Evolutionary conservation across 306 rosid species (phyloP), one percentile per base, ranked within the genome.

Genomic region (Chamaecrista fasciculata): DNA sequence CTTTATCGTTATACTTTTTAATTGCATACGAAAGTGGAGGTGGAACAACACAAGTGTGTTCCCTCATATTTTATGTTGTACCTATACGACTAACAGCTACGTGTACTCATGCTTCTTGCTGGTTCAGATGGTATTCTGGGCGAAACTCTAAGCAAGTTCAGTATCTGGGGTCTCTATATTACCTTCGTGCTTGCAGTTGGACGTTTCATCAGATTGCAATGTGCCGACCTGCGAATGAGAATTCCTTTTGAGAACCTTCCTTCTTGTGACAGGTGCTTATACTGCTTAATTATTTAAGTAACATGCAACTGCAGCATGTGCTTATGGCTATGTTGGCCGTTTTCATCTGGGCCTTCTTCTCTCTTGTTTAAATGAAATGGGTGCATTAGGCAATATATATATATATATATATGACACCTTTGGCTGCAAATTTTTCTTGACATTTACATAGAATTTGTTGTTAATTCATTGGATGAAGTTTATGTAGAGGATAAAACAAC

Each of bases 131-230:
- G 98, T 78, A 87, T 92, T 47, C 78, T 92, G 28, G 98, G 98
- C 31, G 98, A 92, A 67, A 92, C 96, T 63, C 92, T 92, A 26
- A 92, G 96, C 95, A 89, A 92, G 84, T 92, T 92, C 89, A 92
- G 98, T 92, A 92, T 92, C 63, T 92, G 96, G 98, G 98, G 98
- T 56, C 92, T 92, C 29, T 92, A 92, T 84, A 87, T 92, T 46
- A 92, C 98, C 74, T 92, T 89, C 68, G 96, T 92, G 77, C 95
- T 92, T 66, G 98, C 98, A 2, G 96, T 92, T 76, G 91, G 98
- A 71, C 98, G 98, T 60, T 92, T 92, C 76, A 89, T 92, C 79
- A 82, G 95, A 76, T 87, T 92, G 56, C 98, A 92, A 63, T 92
- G 98, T 84, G 82, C 98, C n/a, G 98, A 92, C 87, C 81, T 92